Evolutionary conservation across 805 yeast species (phyloP), one percentile per base, ranked within the genome.

Genomic region (Zygosaccharomyces bisporus): DNA sequence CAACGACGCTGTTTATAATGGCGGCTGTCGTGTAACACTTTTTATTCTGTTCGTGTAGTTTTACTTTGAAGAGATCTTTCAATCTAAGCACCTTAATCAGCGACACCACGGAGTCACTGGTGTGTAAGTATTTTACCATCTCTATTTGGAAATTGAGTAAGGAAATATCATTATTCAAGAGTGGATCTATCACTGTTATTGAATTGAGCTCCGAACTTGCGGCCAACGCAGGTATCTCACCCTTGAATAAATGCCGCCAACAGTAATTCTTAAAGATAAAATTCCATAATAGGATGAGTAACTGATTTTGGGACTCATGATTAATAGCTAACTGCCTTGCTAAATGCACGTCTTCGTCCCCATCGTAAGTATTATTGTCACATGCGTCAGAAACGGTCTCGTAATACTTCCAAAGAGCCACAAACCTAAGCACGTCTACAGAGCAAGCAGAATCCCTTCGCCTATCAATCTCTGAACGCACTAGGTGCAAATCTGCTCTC

Each of bases 291-390:
- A 49, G 25, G 24, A 57, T 55, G 17, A 34, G 34, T 13, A 44
- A 27, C 19, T 54, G 54, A 42, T 58, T 47, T 19, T 53, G 52
- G n/a, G 50, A 47, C 40, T 61, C 66, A 35, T 55, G 57, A 31
- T 61, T 60, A 34, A 61, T 39, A 3, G 64, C 53, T 18, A 54
- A 43, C 17, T 52, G 47, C 13, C 58, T 38, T n/a, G 62, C 63
- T 34, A 55, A 37, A 39, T 57, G 58, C 16, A 61, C 50, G 42
- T 61, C 66, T 47, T 59, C 64, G 42, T 60, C 61, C 20, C 48
- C 53, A 43, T 56, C 60, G 32, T 52, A 42, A 7, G 42, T 27
- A 30, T 45, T 45, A 24, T 54, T 49, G 20, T 46, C 43, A 9
- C 47, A 30, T 6, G 38, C 33, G 13, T 46, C 44, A 3, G 44